Base-by-base conservation (phyloP, 495 filamentous ascomycete species). In the Aspergillus carlsbadensis region DNA sequence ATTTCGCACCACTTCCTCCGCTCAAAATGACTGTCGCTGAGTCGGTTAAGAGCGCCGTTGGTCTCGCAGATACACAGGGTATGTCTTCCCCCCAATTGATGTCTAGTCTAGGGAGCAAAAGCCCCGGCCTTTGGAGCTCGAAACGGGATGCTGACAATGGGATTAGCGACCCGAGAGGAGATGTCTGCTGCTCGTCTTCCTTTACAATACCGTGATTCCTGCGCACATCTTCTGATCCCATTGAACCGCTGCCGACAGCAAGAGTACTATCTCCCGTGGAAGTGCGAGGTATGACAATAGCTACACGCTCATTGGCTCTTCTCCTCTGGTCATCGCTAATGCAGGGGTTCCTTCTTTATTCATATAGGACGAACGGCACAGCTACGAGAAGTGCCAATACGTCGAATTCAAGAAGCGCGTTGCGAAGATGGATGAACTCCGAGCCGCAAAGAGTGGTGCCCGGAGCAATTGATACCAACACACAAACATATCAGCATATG, bases 381-480 rank as follows among this genome's bases (percentile, higher is more conserved):
- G 82, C 65, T 98, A 98, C 78, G 94, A 98, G 68, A 98, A 97
- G 72, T 98, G 94, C 85, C 94, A 98, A 66, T 98, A 98, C 78
- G 87, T 87, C 37, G 94, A 96, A 69, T 98, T 98, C 82, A 96
- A 96, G 86, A 92, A 91, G 81, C 87, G 94, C 31, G 94, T 98
- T 54, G 89, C 89, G 55, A 97, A 95, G 85, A 98, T 98, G 95
- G 85, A 97, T 65, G 94, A 98, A 79, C 76, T 98, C 55, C 82
- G 92, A 63, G 91, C 81, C 44, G 85, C 87, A 34, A 98, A 96
- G 83, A 87, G 80, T 29, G 91, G 89, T 33, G 87, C 83, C 63
- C 83, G 94, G 71, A 96, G 90, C 81, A 96, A 96, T 77, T 96
- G 72, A 85, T 62, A 61, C 41, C 43, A 52, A 47, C 45, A 52